Conservation (phyloP, 2,329 filamentous ascomycete genomes). For the Colletotrichum sp. region DNA sequence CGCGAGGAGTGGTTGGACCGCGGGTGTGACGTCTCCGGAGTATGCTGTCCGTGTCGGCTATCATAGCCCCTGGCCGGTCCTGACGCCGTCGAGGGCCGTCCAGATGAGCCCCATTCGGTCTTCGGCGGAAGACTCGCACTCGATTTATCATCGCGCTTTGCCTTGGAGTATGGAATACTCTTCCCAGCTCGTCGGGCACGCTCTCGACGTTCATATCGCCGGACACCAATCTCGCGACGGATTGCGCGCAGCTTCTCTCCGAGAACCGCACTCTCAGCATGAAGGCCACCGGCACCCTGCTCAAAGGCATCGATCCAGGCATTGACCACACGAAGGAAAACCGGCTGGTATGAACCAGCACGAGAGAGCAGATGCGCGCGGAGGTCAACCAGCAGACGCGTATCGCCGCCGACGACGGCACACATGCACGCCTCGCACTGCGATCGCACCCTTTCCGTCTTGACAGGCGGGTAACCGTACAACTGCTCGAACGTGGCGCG, state of each 20-base stretch:
- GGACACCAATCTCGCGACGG: neutral
- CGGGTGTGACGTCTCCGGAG: neutral
- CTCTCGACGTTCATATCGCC: conserved; percentile 12
- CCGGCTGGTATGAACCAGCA: conserved; percentile 31
- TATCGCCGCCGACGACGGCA: conserved; percentile 49
- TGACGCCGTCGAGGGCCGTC: neutral
- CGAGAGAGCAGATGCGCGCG: conserved; percentile 47
- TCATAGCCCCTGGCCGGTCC: neutral
- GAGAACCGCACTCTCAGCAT: neutral
- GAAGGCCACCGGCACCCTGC: neutral
- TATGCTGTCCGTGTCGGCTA: neutral
- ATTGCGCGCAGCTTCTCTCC: conserved; percentile 4
- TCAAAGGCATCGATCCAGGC: conserved; percentile 46
- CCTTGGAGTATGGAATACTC: neutral
- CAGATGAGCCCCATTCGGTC: neutral
- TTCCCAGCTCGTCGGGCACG: neutral
- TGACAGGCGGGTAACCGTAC: conserved; percentile 34
- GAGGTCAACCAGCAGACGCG: conserved; percentile 47
- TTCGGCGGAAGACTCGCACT: neutral
- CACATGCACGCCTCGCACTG: conserved; percentile 61
- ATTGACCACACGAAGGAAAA: conserved; percentile 44
- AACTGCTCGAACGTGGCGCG: conserved; percentile 35
- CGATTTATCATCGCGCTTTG: neutral
- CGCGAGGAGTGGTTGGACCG: neutral
- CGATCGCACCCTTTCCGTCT: conserved; percentile 30